Percentiles rank a stretch among this genome's conserved stretches.
phyloP scores from a whole-genome alignment of 768 basidiomycete species.

The Agrocybe praecox region DNA sequence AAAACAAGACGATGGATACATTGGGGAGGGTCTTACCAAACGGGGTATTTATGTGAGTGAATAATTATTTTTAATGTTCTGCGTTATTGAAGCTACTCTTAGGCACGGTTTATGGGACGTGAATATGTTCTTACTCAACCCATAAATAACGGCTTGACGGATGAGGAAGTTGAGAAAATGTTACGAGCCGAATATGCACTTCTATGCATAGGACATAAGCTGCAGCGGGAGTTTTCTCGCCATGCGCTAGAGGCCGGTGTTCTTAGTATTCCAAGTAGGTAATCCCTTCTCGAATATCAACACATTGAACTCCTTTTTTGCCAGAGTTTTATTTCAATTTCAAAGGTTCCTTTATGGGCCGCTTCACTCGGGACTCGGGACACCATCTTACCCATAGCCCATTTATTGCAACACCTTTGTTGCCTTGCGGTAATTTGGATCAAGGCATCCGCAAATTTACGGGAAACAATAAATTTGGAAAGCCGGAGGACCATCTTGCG shows the following conservation, averaged over 20 bases:
- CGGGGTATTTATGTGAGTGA: slow-evolving; percentile 24
- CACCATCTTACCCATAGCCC: too few species aligned
- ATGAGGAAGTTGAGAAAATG: slow-evolving; percentile 7
- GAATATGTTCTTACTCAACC: slow-evolving; percentile 24
- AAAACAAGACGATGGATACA: neutral
- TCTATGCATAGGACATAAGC: slow-evolving; percentile 16
- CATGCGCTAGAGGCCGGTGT: neutral
- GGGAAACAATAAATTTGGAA: too few species aligned
- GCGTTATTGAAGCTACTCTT: neutral
- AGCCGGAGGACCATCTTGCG: too few species aligned
- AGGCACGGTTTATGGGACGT: slow-evolving; percentile 12
- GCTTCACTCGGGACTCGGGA: too few species aligned
- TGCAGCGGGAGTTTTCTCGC: slow-evolving; percentile 21
- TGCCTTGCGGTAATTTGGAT: too few species aligned
- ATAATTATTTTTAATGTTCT: too few species aligned
- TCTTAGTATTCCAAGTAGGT: neutral
- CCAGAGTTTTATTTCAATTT: too few species aligned
- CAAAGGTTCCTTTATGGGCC: too few species aligned
- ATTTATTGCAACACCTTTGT: too few species aligned
- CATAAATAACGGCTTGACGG: neutral
- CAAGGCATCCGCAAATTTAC: too few species aligned
- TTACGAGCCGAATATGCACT: slow-evolving; percentile 18
- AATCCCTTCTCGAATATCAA: too few species aligned
- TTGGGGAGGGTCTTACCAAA: slow-evolving; percentile 21
- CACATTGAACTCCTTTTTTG: too few species aligned